phyloP scores from a whole-genome alignment of 169 alveolate genomes.

The Eimeria praecox region DNA sequence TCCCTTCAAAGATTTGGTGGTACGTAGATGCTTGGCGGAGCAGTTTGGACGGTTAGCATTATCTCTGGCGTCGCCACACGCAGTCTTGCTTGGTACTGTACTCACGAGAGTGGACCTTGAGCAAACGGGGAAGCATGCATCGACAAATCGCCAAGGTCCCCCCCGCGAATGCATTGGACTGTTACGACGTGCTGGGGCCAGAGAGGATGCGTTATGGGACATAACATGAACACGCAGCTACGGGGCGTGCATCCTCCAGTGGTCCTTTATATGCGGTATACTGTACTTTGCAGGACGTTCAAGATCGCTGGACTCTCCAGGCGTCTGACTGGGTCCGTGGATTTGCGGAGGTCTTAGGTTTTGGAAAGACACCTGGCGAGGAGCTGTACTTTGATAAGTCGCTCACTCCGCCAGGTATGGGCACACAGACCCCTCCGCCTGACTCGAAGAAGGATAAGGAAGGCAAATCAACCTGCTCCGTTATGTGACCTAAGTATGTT shows the following conservation, averaged over 20 bases:
- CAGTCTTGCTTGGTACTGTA: background rate
- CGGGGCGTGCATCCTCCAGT: background rate
- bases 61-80: background rate
- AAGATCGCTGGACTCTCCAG: slow-evolving; percentile 73
- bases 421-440: slow-evolving; percentile 36
- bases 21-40: background rate
- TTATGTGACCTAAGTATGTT: background rate
- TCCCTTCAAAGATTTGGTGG: slow-evolving; percentile 55
- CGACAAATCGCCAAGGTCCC: background rate
- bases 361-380: slow-evolving; percentile 35
- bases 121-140: background rate
- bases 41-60: background rate
- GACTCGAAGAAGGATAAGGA: slow-evolving; percentile 33
- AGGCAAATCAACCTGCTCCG: slow-evolving; percentile 18
- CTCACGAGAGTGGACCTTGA: background rate
- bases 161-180: background rate
- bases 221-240: background rate
- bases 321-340: slow-evolving; percentile 74
- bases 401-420: slow-evolving; percentile 71
- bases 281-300: slow-evolving; percentile 43
- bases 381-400: slow-evolving; percentile 67
- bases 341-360: slow-evolving; percentile 47
- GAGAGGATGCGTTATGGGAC: background rate
- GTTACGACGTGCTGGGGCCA: background rate
- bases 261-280: background rate